Evolutionary conservation across 1,284 basidiomycete species (phyloP).

Genomic region (Ganoderma lucidum): DNA sequence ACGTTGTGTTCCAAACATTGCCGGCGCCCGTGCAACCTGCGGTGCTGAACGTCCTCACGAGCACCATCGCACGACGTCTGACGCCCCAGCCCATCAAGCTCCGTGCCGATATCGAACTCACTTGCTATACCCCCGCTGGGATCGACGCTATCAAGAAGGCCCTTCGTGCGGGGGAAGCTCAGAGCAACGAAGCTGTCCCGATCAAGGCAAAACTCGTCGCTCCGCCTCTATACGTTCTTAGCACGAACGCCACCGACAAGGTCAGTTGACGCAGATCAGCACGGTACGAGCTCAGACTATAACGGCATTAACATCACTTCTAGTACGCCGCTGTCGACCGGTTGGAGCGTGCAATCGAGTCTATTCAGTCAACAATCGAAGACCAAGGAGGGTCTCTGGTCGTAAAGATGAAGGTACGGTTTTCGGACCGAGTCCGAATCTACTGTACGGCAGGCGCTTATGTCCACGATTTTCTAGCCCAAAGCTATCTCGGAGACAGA

Average conservation of each 20-base stretch:
- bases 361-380: slow-evolving; percentile 88
- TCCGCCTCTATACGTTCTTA: slow-evolving; percentile 95
- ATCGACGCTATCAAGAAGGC: slow-evolving; percentile 98
- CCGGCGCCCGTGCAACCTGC: slow-evolving; percentile 65
- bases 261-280: slow-evolving; percentile 43
- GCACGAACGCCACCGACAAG: slow-evolving; percentile 98
- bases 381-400: slow-evolving; percentile 86
- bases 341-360: slow-evolving; percentile 93
- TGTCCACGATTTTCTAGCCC: slow-evolving; percentile 59
- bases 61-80: slow-evolving; percentile 93
- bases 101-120: slow-evolving; percentile 97
- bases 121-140: slow-evolving; percentile 97
- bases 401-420: slow-evolving; percentile 94
- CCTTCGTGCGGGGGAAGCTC: slow-evolving; percentile 86
- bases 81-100: slow-evolving; percentile 99
- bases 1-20: slow-evolving; percentile 84
- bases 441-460: background rate
- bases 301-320: background rate
- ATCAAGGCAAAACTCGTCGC: slow-evolving; percentile 98
- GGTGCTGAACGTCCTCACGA: slow-evolving; percentile 75
- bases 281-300: background rate
- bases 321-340: slow-evolving; percentile 91
- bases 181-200: slow-evolving; percentile 90
- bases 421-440: background rate
- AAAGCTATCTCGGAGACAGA: slow-evolving; percentile 98